Evolutionary conservation across 345 rosid genomes (phyloP).

Genomic region (Viola odorata): DNA sequence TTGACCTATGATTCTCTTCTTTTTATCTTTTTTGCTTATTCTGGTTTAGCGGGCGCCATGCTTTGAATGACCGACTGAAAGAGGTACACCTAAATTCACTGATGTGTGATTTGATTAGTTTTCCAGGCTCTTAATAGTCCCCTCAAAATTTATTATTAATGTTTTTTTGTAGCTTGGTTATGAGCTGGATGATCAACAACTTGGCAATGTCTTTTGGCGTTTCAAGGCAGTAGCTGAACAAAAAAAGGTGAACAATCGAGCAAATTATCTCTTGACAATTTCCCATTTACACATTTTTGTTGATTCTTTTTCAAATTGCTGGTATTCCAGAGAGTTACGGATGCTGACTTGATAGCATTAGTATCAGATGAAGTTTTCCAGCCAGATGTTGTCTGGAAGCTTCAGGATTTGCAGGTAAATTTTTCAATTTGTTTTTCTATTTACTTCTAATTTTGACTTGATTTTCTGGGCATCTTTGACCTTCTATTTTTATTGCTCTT

Average conservation of each 20-base stretch:
- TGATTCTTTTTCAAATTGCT: slow-evolving; percentile 18
- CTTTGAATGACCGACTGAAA: slow-evolving; percentile 60
- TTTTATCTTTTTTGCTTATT: background rate
- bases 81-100: slow-evolving; percentile 46
- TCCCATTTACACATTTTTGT: background rate
- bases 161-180: slow-evolving; percentile 66
- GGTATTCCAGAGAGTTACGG: slow-evolving; percentile 62
- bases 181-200: slow-evolving; percentile 65
- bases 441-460: background rate
- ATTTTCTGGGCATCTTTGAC: background rate
- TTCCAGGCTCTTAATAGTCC: background rate
- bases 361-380: slow-evolving; percentile 98
- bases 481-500: background rate
- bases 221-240: slow-evolving; percentile 89
- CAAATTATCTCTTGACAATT: background rate
- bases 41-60: slow-evolving; percentile 78
- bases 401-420: slow-evolving; percentile 74
- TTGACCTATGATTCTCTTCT: background rate
- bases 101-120: slow-evolving; percentile 4
- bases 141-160: slow-evolving; percentile 4
- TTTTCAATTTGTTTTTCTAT: background rate
- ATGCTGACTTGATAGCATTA: slow-evolving; percentile 83
- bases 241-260: slow-evolving; percentile 53
- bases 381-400: slow-evolving; percentile 78
- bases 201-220: slow-evolving; percentile 70